Base-by-base conservation (phyloP, 192 early-diverging fungal species). In the Lobosporangium transversale region DNA sequence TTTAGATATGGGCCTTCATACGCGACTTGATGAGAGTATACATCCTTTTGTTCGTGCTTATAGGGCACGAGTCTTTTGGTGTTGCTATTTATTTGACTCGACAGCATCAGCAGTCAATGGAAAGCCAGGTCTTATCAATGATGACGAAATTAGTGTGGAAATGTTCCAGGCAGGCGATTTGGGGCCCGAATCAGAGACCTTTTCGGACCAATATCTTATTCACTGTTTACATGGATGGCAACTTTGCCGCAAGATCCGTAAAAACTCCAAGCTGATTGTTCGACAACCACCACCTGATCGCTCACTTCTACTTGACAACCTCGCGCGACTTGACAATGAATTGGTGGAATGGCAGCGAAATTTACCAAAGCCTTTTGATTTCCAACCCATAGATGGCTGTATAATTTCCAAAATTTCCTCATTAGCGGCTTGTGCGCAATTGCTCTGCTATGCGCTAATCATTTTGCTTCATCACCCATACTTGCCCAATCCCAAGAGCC, bases 381-480 rank as follows among this genome's bases (percentile, higher is more conserved):
- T 67, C 21, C 12, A 67, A 7, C 73, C 73, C 14, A 35, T 40
- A 14, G 59, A 66, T 30, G 73, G 73, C 3, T 66, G 57, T n/a
- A 76, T 76, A 37, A 37, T 59, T 14, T 76, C 73, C 18, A 65
- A 67, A 10, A 31, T 76, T 18, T 62, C 51, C 12, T 29, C 45
- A 17, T 23, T 57, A 11, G 64, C 73, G 7, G 73, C 73, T 3
- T 58, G 73, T 20, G 64, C 73, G 7, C 73, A 76, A 15, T n/a
- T 76, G 3, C 53, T 76, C 9, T 76, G 73, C 32, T 76, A 67
- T 42, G 73, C 73, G 12, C 53, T 76, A 21, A 76, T 76, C 40
- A 76, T 76, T 33, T 44, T 76, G 29, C 53, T 76, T 11, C 73
- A 76, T 30, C 64, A 76, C 18, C 73, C 73, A 23, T 76, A 76